phyloP scores from a whole-genome alignment of 1,284 basidiomycete species.

The Mycena sp. region DNA sequence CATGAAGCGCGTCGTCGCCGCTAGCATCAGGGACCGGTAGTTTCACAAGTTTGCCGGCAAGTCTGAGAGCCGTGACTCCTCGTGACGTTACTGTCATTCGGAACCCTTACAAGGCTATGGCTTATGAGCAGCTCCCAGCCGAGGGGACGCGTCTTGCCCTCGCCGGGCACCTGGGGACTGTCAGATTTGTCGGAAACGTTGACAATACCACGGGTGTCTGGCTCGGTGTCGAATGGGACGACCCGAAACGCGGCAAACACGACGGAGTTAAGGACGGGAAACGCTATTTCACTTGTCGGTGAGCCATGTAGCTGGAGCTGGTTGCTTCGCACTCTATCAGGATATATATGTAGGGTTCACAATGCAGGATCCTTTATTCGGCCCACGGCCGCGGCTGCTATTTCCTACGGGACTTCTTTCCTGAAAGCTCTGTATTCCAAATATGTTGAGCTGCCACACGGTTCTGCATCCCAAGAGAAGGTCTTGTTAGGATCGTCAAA shows the following conservation, averaged over 20 bases:
- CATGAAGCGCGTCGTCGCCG: constrained; percentile 45
- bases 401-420: constrained; percentile 77
- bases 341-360: constrained; percentile 50
- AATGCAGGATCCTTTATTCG: constrained; percentile 82
- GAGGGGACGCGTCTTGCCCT: constrained; percentile 62
- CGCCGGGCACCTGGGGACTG: constrained; percentile 66
- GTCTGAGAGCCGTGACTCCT: constrained; percentile 1
- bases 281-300: constrained; percentile 85
- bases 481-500: constrained; percentile 85
- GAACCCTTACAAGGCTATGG: constrained; percentile 28
- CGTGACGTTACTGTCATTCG: neutral
- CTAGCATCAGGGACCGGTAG: constrained; percentile 20
- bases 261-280: constrained; percentile 82
- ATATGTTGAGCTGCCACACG: constrained; percentile 74
- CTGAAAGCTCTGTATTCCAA: constrained; percentile 78
- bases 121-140: constrained; percentile 35
- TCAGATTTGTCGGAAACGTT: constrained; percentile 78
- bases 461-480: constrained; percentile 59
- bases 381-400: constrained; percentile 55
- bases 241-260: constrained; percentile 85
- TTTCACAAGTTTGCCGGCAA: constrained; percentile 38
- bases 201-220: constrained; percentile 75
- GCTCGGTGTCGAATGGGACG: constrained; percentile 98
- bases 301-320: constrained; percentile 38
- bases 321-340: constrained; percentile 14